Evolutionary conservation across 371 early-diverging fungal species (phyloP).

Genomic region (Apophysomyces trapeziformis): DNA sequence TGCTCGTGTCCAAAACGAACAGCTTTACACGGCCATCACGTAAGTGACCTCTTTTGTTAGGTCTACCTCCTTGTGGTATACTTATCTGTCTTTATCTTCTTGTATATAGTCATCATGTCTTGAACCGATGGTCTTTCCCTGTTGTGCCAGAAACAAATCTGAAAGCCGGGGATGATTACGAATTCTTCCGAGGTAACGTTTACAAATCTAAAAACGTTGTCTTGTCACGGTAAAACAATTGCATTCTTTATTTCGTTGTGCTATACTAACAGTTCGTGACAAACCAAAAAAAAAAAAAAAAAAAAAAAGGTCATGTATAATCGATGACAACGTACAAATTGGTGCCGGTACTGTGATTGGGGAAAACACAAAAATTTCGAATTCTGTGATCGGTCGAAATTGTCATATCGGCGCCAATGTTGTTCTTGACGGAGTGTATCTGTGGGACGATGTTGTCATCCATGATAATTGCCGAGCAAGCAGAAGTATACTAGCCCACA

Average conservation of each 20-base stretch:
- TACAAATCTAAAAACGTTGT: conserved; percentile 84
- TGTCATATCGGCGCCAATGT: conserved; percentile 81
- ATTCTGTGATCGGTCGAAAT: conserved; percentile 84
- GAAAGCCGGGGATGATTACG: conserved; percentile 68
- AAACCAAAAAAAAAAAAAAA: conserved; percentile 24
- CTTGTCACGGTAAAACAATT: conserved; percentile 52
- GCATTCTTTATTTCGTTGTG: too few relatives aligned
- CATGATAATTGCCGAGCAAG: conserved; percentile 67
- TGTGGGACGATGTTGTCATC: conserved; percentile 83
- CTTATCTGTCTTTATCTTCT: too few relatives aligned
- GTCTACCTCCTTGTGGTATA: background rate
- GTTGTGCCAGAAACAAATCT: conserved; percentile 91
- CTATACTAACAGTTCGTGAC: background rate
- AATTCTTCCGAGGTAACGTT: conserved; percentile 76
- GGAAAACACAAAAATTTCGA: conserved; percentile 67
- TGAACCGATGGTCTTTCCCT: conserved; percentile 93
- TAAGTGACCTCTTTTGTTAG: conserved; percentile 19
- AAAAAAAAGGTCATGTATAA: conserved; percentile 61
- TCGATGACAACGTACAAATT: conserved; percentile 85
- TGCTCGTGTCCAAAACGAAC: conserved; percentile 80
- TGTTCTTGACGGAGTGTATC: conserved; percentile 77
- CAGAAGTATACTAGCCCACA: conserved; percentile 76
- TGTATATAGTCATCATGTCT: conserved; percentile 73
- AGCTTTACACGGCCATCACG: conserved; percentile 84
- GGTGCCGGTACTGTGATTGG: conserved; percentile 81